Percentiles rank a stretch among this genome's conserved stretches.
Evolutionary conservation across 164 flowering plant species (phyloP).

Genomic region (Vitis rupestris): DNA sequence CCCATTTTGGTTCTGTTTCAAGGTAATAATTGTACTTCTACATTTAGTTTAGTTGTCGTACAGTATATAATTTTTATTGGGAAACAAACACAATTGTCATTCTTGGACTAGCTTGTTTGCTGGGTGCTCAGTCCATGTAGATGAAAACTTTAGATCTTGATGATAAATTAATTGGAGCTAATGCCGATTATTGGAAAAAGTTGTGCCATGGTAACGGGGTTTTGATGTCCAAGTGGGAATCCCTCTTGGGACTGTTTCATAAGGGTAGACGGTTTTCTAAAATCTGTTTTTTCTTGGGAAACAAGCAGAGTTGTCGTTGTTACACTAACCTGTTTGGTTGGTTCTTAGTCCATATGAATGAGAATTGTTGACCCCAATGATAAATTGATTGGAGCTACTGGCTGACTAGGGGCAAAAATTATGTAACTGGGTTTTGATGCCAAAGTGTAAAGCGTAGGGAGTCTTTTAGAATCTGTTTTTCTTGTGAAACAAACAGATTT

Average conservation of each 20-base stretch:
- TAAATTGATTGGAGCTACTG: slow-evolving; percentile 2
- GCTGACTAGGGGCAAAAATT: slow-evolving; percentile 9
- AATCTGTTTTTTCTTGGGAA: no score
- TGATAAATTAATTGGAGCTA: slow-evolving; percentile 5
- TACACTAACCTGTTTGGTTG: not conserved
- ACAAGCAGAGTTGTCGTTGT: not conserved
- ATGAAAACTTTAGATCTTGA: slow-evolving; percentile 14
- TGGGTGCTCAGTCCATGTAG: not conserved
- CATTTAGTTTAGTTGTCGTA: not conserved
- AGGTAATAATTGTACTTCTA: slow-evolving; percentile 12
- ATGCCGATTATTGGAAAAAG: slow-evolving; percentile 7
- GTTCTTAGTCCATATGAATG: not conserved
- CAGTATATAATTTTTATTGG: not conserved
- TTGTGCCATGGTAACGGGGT: not conserved
- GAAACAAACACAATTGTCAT: not conserved
- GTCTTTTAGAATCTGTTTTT: no score
- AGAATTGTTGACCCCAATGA: slow-evolving; percentile 10
- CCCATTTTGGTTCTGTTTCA: slow-evolving; percentile 7
- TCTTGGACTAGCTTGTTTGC: not conserved
- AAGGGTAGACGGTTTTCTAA: slow-evolving; percentile 1
- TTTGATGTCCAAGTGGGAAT: slow-evolving; percentile 10
- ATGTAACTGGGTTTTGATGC: slow-evolving; percentile 11
- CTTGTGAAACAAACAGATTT: no score
- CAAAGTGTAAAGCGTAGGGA: not conserved
- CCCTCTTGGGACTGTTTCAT: not conserved